Conservation (phyloP, 1,284 basidiomycete species). For the Grifola frondosa region DNA sequence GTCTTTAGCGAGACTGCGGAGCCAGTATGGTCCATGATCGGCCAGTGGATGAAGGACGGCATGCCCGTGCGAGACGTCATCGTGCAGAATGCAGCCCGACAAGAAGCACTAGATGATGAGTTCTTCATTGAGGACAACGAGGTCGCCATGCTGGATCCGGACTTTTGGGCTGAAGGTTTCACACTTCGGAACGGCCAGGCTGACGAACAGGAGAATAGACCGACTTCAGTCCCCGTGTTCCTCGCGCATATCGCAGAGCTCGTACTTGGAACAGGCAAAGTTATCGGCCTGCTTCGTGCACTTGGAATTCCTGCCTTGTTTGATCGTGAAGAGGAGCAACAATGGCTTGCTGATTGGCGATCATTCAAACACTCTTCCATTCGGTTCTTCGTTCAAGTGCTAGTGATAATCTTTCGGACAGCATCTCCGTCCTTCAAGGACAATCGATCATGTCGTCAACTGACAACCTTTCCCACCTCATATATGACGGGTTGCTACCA, state of each 20-base stretch:
- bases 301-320: constrained; percentile 33
- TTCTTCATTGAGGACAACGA: constrained; percentile 80
- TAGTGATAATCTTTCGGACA: neutral
- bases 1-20: constrained; percentile 65
- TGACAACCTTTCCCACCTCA: constrained; percentile 57
- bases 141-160: constrained; percentile 62
- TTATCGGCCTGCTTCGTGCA: constrained; percentile 66
- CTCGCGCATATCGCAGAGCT: constrained; percentile 56
- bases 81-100: constrained; percentile 14
- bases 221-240: constrained; percentile 56
- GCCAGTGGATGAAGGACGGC: constrained; percentile 73
- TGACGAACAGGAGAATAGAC: constrained; percentile 29
- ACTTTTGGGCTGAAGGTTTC: constrained; percentile 82
- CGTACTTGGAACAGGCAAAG: constrained; percentile 75
- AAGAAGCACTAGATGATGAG: constrained; percentile 58
- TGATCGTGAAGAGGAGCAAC: constrained; percentile 12
- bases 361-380: constrained; percentile 21
- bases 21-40: constrained; percentile 74
- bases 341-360: constrained; percentile 35
- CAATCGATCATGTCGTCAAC: constrained; percentile 39
- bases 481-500: constrained; percentile 63
- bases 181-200: constrained; percentile 45
- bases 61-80: constrained; percentile 53
- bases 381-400: no score
- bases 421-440: neutral